Evolutionary conservation across 1,139 yeast genomes (phyloP), one percentile per base, ranked within the genome.

Genomic region (Yamadazyma blattariae): DNA sequence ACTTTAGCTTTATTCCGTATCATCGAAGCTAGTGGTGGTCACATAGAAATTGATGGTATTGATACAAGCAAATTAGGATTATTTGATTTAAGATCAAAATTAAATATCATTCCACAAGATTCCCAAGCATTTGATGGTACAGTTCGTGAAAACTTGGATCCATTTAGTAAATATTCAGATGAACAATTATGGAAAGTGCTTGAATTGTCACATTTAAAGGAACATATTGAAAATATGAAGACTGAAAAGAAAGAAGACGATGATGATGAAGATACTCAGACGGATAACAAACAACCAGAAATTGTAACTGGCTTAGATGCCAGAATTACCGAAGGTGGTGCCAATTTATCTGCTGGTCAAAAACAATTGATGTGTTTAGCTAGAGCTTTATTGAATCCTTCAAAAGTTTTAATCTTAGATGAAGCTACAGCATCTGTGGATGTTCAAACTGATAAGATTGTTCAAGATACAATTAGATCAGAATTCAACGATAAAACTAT

Each of bases 381-480:
- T 1, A 50, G 71, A 43, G 65, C 68, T 0, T 52, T 64, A 27
- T 51, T 61, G 32, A 61, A 61, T 30, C 52, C 56, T 20, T 56
- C 66, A 0, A 59, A 53, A 30, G 55, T 64, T 16, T 53, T 64
- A 33, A 56, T 64, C 27, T 49, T 64, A 30, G 68, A 62, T 41
- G 69, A 63, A 41, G 68, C 68, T 7, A 62, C 68, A 5, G 67
- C 68, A 10, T 59, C 67, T 3, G 67, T 63, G 17, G 68, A 63
- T 46, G 65, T 59, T 5, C 59, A 61, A 41, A 62, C 68, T 1
- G 69, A 62, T 41, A 56, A 57, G 35, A 52, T 62, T 31, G 59
- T 63, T 21, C 68, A 63, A 40, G 53, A 56, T 19, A 61, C 68
- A 1, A 61, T 62, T 21, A 47, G 66, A 36, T 39, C 46, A 3